Evolutionary conservation across 352 stramenopile species (phyloP), one percentile per base, ranked within the genome.

Genomic region (Pythium myriotylum): DNA sequence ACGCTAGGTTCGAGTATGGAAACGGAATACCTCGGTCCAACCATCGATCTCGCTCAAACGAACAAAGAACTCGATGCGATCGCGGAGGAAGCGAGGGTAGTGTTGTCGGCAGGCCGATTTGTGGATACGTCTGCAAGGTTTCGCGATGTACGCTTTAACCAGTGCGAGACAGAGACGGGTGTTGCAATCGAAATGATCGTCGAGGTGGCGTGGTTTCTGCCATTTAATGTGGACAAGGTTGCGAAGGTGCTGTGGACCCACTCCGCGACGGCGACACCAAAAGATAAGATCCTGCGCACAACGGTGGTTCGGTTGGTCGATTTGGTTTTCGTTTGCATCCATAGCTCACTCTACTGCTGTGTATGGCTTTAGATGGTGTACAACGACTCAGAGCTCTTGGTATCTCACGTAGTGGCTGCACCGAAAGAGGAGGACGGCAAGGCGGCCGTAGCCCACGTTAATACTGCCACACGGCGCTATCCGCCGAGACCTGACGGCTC

Each of bases 341-440:
- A 13, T 5, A 14, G 7, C 42, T 5, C 13, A 32, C 20, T 49
- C 19, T 6, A 19, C 13, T 26, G 19, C 4, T 29, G 3, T 23
- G 4, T 27, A 14, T 27, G 42, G 42, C 19, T 10, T 16, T 26
- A 49, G 42, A 23, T 27, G 16, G 42, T 49, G n/a, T 23, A 49
- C 20, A 49, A 32, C 3, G 42, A 49, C 19, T 27, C 42, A 19
- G 48, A 54, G 29, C 29, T 54, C 27, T 43, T 54, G 27, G 29
- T 54, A 4, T 29, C 27, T 0, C 27, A 54, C 7, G 22, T 37
- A 9, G 48, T 54, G 14, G 48, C 48, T 0, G 48, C n/a, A 6
- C 48, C 48, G 19, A 54, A 54, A 27, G 48, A 43, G 26, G 48
- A 54, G 14, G 48, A 42, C 48, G 27, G 48, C 17, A 54, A 41